These are phyloP conservation scores for Fagopyrum tataricum DNA, from an alignment of 148 eudicot species.

Conservation along the genomic window DNA sequence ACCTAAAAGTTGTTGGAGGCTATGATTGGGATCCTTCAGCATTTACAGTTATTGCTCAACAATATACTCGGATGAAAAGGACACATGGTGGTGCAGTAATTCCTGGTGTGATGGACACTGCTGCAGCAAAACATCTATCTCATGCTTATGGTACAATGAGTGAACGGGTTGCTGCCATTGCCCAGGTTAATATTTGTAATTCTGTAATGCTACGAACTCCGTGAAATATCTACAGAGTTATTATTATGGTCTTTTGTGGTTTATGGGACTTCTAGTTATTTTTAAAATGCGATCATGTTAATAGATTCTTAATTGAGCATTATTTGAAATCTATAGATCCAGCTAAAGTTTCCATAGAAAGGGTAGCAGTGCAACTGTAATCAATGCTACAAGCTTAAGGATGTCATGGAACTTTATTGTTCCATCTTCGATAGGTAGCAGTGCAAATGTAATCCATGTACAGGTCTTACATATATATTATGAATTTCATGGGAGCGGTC, in stretches of 20 bases:
- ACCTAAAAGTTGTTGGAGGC: conserved; percentile 67
- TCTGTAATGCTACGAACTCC: background rate
- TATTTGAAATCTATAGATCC: background rate
- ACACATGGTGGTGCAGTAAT: conserved; percentile 60
- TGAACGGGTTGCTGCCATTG: conserved; percentile 81
- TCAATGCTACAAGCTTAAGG: too few relatives aligned
- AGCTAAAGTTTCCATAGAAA: too few relatives aligned
- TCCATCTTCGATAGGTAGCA: too few relatives aligned
- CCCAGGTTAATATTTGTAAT: conserved; percentile 40
- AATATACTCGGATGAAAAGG: conserved; percentile 76
- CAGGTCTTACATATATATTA: too few relatives aligned
- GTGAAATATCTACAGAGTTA: background rate
- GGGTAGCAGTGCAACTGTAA: too few relatives aligned
- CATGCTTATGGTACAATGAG: conserved; percentile 83
- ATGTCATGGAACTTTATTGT: too few relatives aligned
- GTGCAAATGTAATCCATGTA: too few relatives aligned
- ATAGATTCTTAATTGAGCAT: background rate
- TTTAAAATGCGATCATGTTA: background rate
- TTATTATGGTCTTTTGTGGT: background rate
- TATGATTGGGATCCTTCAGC: conserved; percentile 85
- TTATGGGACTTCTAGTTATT: background rate
- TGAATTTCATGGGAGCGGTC: too few relatives aligned
- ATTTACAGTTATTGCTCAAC: conserved; percentile 83
- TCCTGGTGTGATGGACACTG: conserved; percentile 92
- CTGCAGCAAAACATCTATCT: conserved; percentile 87